A percentile compares a stretch with the other conserved stretches of the same genome.
Conservation (phyloP, 768 basidiomycete species). For the Xerocomus potaroensis region DNA sequence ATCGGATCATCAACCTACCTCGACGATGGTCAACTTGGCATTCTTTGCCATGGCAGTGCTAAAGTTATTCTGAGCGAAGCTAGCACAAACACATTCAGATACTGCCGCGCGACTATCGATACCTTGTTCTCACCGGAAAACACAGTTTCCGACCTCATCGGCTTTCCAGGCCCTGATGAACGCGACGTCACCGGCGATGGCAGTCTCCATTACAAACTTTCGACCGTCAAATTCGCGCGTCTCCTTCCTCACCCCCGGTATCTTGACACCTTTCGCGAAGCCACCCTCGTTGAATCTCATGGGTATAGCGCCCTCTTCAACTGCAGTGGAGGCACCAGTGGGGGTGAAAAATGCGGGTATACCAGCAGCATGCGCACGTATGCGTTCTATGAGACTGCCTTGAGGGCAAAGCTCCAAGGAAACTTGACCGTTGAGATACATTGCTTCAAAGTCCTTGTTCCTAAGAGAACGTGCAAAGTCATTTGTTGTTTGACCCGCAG, state of each 20-base stretch:
- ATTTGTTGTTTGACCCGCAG: background rate
- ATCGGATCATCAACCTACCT: constrained; percentile 42
- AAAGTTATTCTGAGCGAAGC: constrained; percentile 88
- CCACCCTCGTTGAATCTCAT: constrained; percentile 76
- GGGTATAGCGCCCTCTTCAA: constrained; percentile 76
- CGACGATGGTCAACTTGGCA: constrained; percentile 86
- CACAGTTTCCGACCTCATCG: constrained; percentile 85
- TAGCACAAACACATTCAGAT: constrained; percentile 23
- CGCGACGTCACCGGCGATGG: constrained; percentile 77
- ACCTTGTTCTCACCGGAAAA: constrained; percentile 63
- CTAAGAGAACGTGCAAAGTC: constrained; percentile 33
- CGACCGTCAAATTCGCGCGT: constrained; percentile 72
- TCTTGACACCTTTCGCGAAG: constrained; percentile 61
- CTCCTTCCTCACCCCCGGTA: constrained; percentile 76
- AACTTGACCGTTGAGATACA: constrained; percentile 78
- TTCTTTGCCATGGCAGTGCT: constrained; percentile 83
- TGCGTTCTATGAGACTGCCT: constrained; percentile 83
- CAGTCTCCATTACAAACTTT: constrained; percentile 76
- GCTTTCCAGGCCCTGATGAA: constrained; percentile 90
- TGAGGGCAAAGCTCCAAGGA: constrained; percentile 88
- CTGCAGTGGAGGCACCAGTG: constrained; percentile 81
- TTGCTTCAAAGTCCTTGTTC: constrained; percentile 80
- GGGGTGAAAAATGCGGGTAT: constrained; percentile 95
- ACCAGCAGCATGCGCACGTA: constrained; percentile 86
- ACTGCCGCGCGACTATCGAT: background rate